These are phyloP conservation scores for Suillus subluteus DNA, from an alignment of 768 basidiomycete genomes.

Conservation along the genomic window DNA sequence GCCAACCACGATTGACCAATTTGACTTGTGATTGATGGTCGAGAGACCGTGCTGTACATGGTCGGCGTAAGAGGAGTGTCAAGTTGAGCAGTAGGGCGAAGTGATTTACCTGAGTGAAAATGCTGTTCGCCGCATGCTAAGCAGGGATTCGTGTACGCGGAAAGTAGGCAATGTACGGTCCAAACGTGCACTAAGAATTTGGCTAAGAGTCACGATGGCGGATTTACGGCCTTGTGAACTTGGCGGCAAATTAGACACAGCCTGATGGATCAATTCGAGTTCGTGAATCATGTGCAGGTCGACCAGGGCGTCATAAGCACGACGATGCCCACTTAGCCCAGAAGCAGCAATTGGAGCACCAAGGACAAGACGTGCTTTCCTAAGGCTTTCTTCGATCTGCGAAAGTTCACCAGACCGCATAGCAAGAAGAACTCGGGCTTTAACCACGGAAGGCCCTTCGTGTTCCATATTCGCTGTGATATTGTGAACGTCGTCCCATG, in stretches of 20 bases:
- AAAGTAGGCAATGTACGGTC: slow-evolving; percentile 85
- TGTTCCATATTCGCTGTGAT: slow-evolving; percentile 55
- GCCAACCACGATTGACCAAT: slow-evolving; percentile 88
- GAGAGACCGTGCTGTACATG: slow-evolving; percentile 24
- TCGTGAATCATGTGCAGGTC: slow-evolving; percentile 88
- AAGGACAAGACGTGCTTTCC: slow-evolving; percentile 68
- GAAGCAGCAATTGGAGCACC: slow-evolving; percentile 84
- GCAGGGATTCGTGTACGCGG: slow-evolving; percentile 82
- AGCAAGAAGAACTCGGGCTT: slow-evolving; percentile 80
- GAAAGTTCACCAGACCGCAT: slow-evolving; percentile 61
- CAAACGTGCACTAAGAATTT: slow-evolving; percentile 64
- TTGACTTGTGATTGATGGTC: slow-evolving; percentile 50
- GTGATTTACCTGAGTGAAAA: slow-evolving; percentile 66
- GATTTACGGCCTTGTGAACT: slow-evolving; percentile 43
- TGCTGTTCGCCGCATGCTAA: slow-evolving; percentile 88
- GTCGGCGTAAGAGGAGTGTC: not conserved
- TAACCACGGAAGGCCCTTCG: slow-evolving; percentile 64
- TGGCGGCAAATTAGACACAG: slow-evolving; percentile 42
- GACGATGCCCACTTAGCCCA: slow-evolving; percentile 78
- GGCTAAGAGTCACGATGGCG: slow-evolving; percentile 42
- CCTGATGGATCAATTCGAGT: slow-evolving; percentile 66
- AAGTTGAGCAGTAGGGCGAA: not conserved
- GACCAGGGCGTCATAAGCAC: slow-evolving; percentile 85
- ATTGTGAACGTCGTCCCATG: slow-evolving; percentile 81
- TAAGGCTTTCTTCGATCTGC: slow-evolving; percentile 53